Evolutionary conservation across 1,284 basidiomycete species (phyloP).

Genomic region (Hypsizygus ulmarius): DNA sequence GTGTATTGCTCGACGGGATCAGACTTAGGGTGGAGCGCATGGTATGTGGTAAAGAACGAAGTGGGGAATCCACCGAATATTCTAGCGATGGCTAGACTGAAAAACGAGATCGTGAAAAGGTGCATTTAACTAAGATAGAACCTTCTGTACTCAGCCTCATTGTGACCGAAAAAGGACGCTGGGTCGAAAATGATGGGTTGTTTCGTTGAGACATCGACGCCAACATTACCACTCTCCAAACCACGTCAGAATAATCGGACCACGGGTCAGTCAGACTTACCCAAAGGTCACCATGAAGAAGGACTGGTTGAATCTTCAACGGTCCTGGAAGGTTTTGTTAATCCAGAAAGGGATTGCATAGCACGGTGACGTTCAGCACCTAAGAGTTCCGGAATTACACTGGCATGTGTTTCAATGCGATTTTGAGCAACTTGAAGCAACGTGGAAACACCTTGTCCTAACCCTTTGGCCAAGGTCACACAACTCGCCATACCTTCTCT

Average conservation of each 20-base stretch:
- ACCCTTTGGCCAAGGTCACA: conserved; percentile 56
- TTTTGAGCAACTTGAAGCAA: background rate
- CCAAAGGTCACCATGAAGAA: conserved; percentile 89
- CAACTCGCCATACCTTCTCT: conserved; percentile 46
- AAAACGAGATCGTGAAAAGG: background rate
- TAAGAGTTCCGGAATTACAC: conserved; percentile 76
- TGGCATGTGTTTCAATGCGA: conserved; percentile 28
- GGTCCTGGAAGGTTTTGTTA: conserved; percentile 30
- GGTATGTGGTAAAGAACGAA: conserved; percentile 75
- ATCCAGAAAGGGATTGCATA: background rate
- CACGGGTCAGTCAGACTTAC: conserved; percentile 34
- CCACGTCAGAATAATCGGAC: conserved; percentile 8
- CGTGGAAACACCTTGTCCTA: conserved; percentile 48
- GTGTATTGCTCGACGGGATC: conserved; percentile 71
- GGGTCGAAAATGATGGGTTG: conserved; percentile 81
- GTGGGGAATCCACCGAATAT: conserved; percentile 82
- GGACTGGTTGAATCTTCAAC: conserved; percentile 65
- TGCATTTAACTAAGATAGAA: background rate
- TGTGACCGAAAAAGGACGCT: conserved; percentile 81
- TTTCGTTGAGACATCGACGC: conserved; percentile 51
- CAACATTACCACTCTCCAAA: conserved; percentile 69
- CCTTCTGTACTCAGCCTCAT: conserved; percentile 75
- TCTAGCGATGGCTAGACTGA: conserved; percentile 74
- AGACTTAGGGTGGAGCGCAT: conserved; percentile 63
- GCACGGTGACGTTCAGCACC: conserved; percentile 27